phyloP scores from a whole-genome alignment of 805 yeast species.

The Trichomonascus vanleenenianus region DNA sequence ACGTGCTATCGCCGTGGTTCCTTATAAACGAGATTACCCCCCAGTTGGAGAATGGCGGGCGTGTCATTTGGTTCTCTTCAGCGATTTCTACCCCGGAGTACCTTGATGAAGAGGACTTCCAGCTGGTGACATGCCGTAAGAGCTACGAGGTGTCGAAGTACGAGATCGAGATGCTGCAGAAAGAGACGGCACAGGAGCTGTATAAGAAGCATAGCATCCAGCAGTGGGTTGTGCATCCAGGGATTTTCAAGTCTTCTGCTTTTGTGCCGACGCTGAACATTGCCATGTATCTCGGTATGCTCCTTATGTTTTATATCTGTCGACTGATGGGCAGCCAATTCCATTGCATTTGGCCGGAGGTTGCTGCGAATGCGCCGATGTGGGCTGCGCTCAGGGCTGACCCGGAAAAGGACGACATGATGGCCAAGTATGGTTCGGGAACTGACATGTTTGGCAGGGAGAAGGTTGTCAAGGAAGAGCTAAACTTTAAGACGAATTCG shows the following conservation, averaged over 20 bases:
- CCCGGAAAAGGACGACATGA: slow-evolving; percentile 40
- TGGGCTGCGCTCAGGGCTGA: slow-evolving; percentile 52
- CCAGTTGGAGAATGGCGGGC: slow-evolving; percentile 51
- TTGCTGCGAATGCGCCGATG: slow-evolving; percentile 82
- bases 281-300: slow-evolving; percentile 80
- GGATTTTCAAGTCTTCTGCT: slow-evolving; percentile 80
- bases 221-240: slow-evolving; percentile 86
- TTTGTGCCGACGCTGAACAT: slow-evolving; percentile 69
- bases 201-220: slow-evolving; percentile 43
- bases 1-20: slow-evolving; percentile 94
- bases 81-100: slow-evolving; percentile 71
- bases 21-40: slow-evolving; percentile 59
- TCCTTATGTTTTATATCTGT: slow-evolving; percentile 73
- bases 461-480: slow-evolving; percentile 39
- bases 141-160: slow-evolving; percentile 93
- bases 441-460: slow-evolving; percentile 57
- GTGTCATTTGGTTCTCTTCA: slow-evolving; percentile 79
- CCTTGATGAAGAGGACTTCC: slow-evolving; percentile 67
- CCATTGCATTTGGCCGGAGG: slow-evolving; percentile 84
- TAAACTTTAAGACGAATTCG: slow-evolving; percentile 38
- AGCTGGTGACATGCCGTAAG: slow-evolving; percentile 51
- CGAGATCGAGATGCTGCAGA: slow-evolving; percentile 73
- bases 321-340: slow-evolving; percentile 76
- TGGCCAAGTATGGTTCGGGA: slow-evolving; percentile 67
- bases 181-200: slow-evolving; percentile 54